Evolutionary conservation across 2,329 filamentous ascomycete genomes (phyloP), one percentile per base, ranked within the genome.

Genomic region (Esteya vermicola): DNA sequence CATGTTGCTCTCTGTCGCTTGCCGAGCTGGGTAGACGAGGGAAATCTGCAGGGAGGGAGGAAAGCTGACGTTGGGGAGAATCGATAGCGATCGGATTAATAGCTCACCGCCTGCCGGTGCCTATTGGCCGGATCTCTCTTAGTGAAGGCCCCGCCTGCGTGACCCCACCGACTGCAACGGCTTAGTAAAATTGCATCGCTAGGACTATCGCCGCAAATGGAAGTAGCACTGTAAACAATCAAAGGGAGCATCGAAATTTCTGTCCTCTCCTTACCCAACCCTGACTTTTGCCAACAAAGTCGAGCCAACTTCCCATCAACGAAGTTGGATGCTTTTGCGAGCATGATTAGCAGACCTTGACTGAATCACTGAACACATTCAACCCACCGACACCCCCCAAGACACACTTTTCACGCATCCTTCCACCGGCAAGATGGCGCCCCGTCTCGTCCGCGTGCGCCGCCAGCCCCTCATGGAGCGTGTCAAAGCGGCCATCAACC

Each of bases 361-460:
- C n/a, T n/a, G n/a, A n/a, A n/a, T n/a, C n/a, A n/a, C n/a, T n/a
- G n/a, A n/a, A n/a, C n/a, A n/a, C n/a, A n/a, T n/a, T n/a, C n/a
- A n/a, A n/a, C n/a, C n/a, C n/a, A n/a, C n/a, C n/a, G n/a, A n/a
- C n/a, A n/a, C n/a, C n/a, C n/a, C n/a, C n/a, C n/a, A n/a, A n/a
- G n/a, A n/a, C n/a, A n/a, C 21, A 18, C 12, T 18, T 39, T n/a
- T n/a, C 9, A 30, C 23, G 9, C 21, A 13, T 18, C 18, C 13
- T 30, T 12, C 4, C 16, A 22, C 28, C 28, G 13, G 40, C 49
- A 45, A 70, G 75, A 65, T 56, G 70, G n/a, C 85, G 86, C 51
- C 78, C 94, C 85, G 86, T 51, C 78, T 94, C 46, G 78, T 98
- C 50, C 85, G n/a, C n/a, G n/a, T n/a, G n/a, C n/a, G 91, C 56